Conservation (phyloP, 345 rosid genomes). For the Salix brachista region DNA sequence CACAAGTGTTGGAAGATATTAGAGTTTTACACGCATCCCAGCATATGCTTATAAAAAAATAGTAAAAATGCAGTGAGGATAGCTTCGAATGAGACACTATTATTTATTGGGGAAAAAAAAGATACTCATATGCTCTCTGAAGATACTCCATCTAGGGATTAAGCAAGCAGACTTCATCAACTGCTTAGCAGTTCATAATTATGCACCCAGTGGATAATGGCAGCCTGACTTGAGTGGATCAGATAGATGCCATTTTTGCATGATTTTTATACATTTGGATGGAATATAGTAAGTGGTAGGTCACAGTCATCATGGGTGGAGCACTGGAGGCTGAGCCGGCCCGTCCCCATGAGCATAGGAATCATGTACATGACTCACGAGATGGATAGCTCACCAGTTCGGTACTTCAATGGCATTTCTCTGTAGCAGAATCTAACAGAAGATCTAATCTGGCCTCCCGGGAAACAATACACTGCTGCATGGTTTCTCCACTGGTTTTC, state of each 20-base stretch:
- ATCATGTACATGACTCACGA: background rate
- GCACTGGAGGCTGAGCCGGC: background rate
- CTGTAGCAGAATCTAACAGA: background rate
- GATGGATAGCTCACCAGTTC: constrained; percentile 2
- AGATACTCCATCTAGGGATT: too few relatives aligned
- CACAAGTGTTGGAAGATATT: constrained; percentile 3
- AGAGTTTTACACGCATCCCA: background rate
- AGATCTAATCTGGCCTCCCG: constrained; percentile 16
- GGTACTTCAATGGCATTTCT: constrained; percentile 18
- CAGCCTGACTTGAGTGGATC: background rate
- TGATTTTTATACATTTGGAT: background rate
- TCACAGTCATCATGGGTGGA: background rate
- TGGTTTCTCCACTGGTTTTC: background rate
- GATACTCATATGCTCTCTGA: too few relatives aligned
- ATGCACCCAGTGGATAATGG: background rate
- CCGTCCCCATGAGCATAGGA: background rate
- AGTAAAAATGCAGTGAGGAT: background rate
- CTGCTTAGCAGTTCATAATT: too few relatives aligned
- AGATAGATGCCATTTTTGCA: background rate
- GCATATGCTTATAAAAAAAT: background rate
- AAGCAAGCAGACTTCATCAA: too few relatives aligned
- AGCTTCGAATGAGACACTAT: background rate
- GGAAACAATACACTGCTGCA: background rate
- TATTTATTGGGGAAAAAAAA: too few relatives aligned
- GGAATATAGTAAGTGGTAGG: background rate